phyloP scores from a whole-genome alignment of 441 rosid genomes.

The Gossypium gossypioides region DNA sequence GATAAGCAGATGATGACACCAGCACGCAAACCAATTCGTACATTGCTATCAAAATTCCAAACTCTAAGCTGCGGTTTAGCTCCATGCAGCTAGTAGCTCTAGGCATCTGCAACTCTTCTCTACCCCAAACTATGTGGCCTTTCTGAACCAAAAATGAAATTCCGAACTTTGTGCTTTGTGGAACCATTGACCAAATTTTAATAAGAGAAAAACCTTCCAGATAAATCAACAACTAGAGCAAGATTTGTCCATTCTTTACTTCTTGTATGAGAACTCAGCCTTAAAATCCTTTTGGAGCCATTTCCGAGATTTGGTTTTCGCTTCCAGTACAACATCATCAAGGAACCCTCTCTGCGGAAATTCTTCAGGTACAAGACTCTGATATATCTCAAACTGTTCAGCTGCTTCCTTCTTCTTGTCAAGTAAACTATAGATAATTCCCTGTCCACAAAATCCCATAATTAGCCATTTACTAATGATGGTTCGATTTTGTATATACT shows the following conservation, averaged over 20 bases:
- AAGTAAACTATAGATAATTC: slow-evolving; percentile 70
- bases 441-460: slow-evolving; percentile 35
- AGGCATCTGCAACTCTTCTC: neutral
- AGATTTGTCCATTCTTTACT: slow-evolving; percentile 12
- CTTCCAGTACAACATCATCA: slow-evolving; percentile 63
- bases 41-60: neutral
- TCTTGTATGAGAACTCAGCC: slow-evolving; percentile 34
- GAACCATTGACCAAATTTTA: neutral
- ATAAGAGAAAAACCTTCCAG: neutral
- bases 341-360: slow-evolving; percentile 72
- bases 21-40: neutral
- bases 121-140: neutral
- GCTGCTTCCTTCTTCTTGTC: slow-evolving; percentile 68
- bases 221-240: neutral
- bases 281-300: slow-evolving; percentile 43
- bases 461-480: neutral
- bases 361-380: slow-evolving; percentile 71
- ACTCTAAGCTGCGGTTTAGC: neutral
- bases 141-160: neutral
- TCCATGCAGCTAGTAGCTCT: neutral
- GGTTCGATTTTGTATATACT: neutral
- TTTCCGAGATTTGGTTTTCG: slow-evolving; percentile 49
- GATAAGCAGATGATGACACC: neutral
- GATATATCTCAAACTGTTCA: slow-evolving; percentile 63
- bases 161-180: neutral